Evolutionary conservation across 208 protist species (phyloP), one percentile per base, ranked within the genome.

Genomic region (Blastocrithidia nonstop): DNA sequence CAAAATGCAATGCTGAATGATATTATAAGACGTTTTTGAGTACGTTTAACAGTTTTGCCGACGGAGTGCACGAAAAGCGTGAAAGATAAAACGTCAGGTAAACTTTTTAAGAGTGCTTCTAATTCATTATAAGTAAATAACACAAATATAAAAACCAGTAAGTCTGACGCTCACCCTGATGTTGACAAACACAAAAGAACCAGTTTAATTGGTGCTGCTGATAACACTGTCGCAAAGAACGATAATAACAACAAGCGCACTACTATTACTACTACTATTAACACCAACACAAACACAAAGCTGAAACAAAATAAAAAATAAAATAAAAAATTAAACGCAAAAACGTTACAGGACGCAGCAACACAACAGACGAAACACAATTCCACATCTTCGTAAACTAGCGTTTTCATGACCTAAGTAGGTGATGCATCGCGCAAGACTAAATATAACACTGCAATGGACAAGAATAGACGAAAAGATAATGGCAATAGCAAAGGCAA

Each of bases 11-110:
- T 70, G 6, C 56, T 91, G 21, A 85, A 86, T 50, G 70, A 84
- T 46, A 27, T 81, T 22, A 82, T 91, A 38, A 61, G 59, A 3
- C 81, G 81, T 26, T 87, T 80, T 49, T 91, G 81, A 77, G 67
- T 80, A 15, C 69, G 76, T 13, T 33, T 91, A 7, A 91, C 81
- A 25, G 69, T 83, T n/a, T 68, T 73, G 0, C 36, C 65, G 21
- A 68, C 67, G 17, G 72, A 61, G 28, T 54, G 64, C 27, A 48
- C 54, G 37, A 57, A 54, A 9, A 35, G 3, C 13, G n/a, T n/a
- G 4, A 44, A 48, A 15, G 37, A 41, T 39, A 54, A 47, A 26
- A 52, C 42, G 0, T 45, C 43, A 11, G 61, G 39, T n/a, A 51
- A 39, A 9, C 31, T 33, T 8, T 39, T 48, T 15, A 49, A 48